A percentile compares a stretch with the other conserved stretches of the same genome.
Conservation (phyloP, 345 rosid genomes). For the Linum trigynum region DNA sequence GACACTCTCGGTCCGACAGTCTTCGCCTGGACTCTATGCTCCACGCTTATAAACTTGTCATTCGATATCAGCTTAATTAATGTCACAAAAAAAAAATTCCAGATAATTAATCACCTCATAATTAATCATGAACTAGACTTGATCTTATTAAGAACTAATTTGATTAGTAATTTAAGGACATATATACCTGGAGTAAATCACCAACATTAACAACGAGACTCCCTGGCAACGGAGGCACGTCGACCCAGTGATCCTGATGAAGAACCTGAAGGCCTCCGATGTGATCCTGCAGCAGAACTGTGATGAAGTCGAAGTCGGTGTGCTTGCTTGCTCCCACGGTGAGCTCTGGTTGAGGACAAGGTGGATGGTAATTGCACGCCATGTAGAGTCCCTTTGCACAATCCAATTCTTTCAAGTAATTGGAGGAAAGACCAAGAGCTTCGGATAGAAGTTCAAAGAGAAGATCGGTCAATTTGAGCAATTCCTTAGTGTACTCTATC, state of each 20-base stretch:
- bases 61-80: neutral
- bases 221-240: neutral
- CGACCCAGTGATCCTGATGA: neutral
- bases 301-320: neutral
- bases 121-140: neutral
- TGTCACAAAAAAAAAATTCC: neutral
- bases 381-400: neutral
- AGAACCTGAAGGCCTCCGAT: neutral
- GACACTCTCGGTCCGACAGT: neutral
- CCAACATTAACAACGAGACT: neutral
- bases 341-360: neutral
- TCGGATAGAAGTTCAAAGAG: neutral
- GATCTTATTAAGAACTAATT: neutral
- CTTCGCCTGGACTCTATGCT: neutral
- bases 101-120: neutral
- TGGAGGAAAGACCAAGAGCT: neutral
- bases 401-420: neutral
- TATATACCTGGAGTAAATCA: neutral
- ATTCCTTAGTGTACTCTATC: neutral
- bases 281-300: neutral
- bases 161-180: too few species aligned
- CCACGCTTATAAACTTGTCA: neutral
- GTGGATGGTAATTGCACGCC: neutral
- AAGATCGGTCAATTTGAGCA: neutral
- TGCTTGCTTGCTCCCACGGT: neutral